Evolutionary conservation across 2,329 filamentous ascomycete genomes (phyloP).

Genomic region (Graphilbum sp.): DNA sequence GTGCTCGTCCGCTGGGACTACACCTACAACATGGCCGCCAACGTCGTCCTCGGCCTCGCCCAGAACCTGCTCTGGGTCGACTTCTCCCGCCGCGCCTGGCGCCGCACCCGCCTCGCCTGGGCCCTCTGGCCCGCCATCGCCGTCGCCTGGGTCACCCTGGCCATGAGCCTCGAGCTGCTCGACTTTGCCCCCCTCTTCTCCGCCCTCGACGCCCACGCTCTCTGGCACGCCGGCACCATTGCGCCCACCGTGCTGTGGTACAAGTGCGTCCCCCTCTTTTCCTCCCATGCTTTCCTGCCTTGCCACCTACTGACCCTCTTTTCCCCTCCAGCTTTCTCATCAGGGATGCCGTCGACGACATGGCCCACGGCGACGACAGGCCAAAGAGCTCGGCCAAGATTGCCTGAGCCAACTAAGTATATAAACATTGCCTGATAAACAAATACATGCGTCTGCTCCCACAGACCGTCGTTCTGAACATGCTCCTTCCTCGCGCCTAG

Average conservation of each 20-base stretch:
- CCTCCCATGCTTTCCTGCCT: background rate
- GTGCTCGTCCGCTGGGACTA: slow-evolving; percentile 86
- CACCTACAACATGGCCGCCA: slow-evolving; percentile 94
- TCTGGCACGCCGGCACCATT: slow-evolving; percentile 94
- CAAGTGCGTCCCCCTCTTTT: slow-evolving; percentile 46
- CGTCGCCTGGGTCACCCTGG: slow-evolving; percentile 79
- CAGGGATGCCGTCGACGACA: slow-evolving; percentile 70
- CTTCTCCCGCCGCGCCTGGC: slow-evolving; percentile 64
- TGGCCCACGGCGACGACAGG: slow-evolving; percentile 48
- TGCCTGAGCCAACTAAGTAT: no score
- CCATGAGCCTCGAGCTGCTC: slow-evolving; percentile 89
- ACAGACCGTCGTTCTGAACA: no score
- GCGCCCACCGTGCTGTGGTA: slow-evolving; percentile 83
- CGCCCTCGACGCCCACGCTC: slow-evolving; percentile 77
- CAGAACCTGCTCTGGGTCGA: slow-evolving; percentile 75
- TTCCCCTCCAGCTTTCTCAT: slow-evolving; percentile 54
- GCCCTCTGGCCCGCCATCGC: slow-evolving; percentile 79
- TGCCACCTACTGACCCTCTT: no score
- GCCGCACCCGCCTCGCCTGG: slow-evolving; percentile 57
- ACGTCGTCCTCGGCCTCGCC: slow-evolving; percentile 64
- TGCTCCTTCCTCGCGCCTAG: no score
- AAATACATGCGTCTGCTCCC: no score
- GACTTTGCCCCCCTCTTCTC: slow-evolving; percentile 80
- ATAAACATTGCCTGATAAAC: no score
- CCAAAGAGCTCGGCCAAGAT: slow-evolving; percentile 45